Evolutionary conservation across 2,329 filamentous ascomycete species (phyloP).

Genomic region (Fusarium sulawesiense): DNA sequence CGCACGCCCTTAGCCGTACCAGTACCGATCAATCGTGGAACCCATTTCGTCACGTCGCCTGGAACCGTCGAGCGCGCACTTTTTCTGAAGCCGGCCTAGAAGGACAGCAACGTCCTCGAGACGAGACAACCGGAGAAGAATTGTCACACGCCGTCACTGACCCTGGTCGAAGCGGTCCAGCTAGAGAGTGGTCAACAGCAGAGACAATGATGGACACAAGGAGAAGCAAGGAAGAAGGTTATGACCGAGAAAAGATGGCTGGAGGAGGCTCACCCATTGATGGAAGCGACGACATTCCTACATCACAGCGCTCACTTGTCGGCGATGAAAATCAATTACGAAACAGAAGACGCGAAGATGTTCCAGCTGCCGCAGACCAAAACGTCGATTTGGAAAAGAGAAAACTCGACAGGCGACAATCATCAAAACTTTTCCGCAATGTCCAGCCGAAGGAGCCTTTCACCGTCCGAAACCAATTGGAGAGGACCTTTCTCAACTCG

Average conservation of each 20-base stretch:
- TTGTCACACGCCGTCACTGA: conserved; percentile 53
- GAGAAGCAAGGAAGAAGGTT: conserved; percentile 23
- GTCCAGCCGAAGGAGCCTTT: conserved; percentile 65
- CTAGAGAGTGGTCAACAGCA: conserved; percentile 42
- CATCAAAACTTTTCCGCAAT: conserved; percentile 57
- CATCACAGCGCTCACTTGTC: conserved; percentile 35
- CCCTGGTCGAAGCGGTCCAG: conserved; percentile 43
- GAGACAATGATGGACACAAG: conserved; percentile 42
- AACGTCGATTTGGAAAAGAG: conserved; percentile 40
- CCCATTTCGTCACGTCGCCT: conserved; percentile 58
- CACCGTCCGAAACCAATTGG: conserved; percentile 73
- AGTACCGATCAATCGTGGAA: conserved; percentile 56
- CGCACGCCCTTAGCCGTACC: conserved; percentile 57
- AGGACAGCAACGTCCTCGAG: conserved; percentile 42
- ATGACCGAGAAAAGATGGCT: conserved; percentile 26
- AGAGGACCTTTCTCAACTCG: conserved; percentile 80
- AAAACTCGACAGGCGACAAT: conserved; percentile 55
- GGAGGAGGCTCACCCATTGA: conserved; percentile 33
- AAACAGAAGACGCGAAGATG: conserved; percentile 49
- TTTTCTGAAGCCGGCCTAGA: conserved; percentile 50
- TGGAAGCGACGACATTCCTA: conserved; percentile 31
- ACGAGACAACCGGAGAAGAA: conserved; percentile 42
- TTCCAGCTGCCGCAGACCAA: conserved; percentile 9
- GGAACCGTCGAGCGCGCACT: conserved; percentile 46
- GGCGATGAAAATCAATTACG: conserved; percentile 43